Base-by-base conservation (phyloP, 2,329 filamentous ascomycete genomes). In the Pseudogymnoascus sp. region DNA sequence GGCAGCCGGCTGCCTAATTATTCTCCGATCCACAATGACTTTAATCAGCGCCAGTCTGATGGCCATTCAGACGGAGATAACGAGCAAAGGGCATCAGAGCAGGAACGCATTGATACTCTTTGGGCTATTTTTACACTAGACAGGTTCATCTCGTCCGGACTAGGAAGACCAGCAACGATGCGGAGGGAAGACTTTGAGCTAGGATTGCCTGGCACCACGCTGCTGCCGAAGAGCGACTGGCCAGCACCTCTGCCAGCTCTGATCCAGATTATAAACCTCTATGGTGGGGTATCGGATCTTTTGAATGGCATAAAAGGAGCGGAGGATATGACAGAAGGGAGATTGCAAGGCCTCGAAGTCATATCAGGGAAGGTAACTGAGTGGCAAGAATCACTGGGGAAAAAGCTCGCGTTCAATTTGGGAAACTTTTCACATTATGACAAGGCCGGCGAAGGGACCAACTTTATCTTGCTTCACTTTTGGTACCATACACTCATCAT, bases 51-150 rank as follows among this genome's bases (percentile, higher is more conserved):
- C n/a, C 45, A 52, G 15, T 52, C 45, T 19, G 63, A 37, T 59
- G 41, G 10, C 63, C 63, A 6, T 58, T 12, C 18, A 26, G 34
- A 56, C 33, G 26, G 13, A 23, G 26, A 34, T 21, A 38, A 15
- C 12, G 55, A 61, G 30, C 57, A 57, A 62, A 67, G 13, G 58
- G 58, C 35, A 67, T 63, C 13, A 71, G 68, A 52, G 13, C 62
- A 66, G 12, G 90, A 95, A 69, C 82, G 89, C 13, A 85, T 90
- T 41, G 89, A 95, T 67, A 92, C 90, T 0, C 91, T 95, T 65
- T 96, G 90, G 90, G 86, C 89, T 3, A 87, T 95, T 9, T 95
- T 95, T 71, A 86, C 95, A 64, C 80, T 95, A 1, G 90, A 96
- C 67, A 81, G 90, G 18, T 86, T 92, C 63, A 92, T 95, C 23